phyloP scores from a whole-genome alignment of 441 rosid genomes.

The Bocquillonia castaneifolia region DNA sequence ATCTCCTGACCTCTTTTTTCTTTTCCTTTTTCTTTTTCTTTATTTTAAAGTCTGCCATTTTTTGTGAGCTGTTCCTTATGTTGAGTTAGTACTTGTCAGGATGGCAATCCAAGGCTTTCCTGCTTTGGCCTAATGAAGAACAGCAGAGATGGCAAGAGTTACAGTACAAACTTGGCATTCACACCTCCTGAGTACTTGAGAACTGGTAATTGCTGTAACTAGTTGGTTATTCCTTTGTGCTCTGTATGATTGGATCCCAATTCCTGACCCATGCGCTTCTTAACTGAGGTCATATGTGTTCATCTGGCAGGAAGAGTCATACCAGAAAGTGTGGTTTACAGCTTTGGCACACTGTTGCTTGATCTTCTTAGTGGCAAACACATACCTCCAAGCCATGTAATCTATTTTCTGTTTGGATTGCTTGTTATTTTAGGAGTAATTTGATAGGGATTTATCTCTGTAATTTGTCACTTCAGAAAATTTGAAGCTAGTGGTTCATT shows the following conservation, averaged over 20 bases:
- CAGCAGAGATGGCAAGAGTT: slow-evolving; percentile 97
- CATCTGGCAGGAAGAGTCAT: slow-evolving; percentile 77
- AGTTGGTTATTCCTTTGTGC: neutral
- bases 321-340: slow-evolving; percentile 85
- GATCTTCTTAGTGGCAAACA: slow-evolving; percentile 98
- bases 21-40: slow-evolving; percentile 7
- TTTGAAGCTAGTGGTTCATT: slow-evolving; percentile 13
- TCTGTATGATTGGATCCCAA: neutral
- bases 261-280: slow-evolving; percentile 1
- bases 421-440: slow-evolving; percentile 16
- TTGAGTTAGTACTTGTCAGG: slow-evolving; percentile 47
- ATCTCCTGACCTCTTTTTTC: slow-evolving; percentile 5
- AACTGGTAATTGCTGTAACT: slow-evolving; percentile 50
- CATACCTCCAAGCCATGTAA: slow-evolving; percentile 96
- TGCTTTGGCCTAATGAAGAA: slow-evolving; percentile 97
- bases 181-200: slow-evolving; percentile 97
- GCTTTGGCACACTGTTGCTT: slow-evolving; percentile 90
- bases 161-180: slow-evolving; percentile 95
- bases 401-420: slow-evolving; percentile 21
- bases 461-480: neutral
- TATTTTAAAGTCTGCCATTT: slow-evolving; percentile 11
- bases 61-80: slow-evolving; percentile 20
- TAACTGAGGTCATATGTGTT: slow-evolving; percentile 19
- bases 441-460: neutral
- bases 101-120: slow-evolving; percentile 89